phyloP scores from a whole-genome alignment of 345 rosid genomes.

The Acer saccharum region DNA sequence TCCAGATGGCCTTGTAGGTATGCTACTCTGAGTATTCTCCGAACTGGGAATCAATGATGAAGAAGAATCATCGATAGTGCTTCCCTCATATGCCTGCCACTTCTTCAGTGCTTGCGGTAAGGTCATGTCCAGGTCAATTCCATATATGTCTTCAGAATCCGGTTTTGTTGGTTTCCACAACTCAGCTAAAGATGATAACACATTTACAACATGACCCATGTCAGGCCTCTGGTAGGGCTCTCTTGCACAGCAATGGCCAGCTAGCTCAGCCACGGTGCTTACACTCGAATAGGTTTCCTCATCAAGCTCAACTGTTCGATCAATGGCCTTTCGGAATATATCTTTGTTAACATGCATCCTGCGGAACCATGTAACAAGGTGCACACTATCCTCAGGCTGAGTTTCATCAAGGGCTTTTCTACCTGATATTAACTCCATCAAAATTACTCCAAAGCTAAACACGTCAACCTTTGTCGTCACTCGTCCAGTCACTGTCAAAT shows the following conservation, averaged over 20 bases:
- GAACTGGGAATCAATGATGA: conserved; percentile 22
- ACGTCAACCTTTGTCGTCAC: conserved; percentile 45
- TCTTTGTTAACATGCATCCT: conserved; percentile 31
- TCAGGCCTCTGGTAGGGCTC: conserved; percentile 44
- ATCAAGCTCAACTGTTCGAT: conserved; percentile 28
- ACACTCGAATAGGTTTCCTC: conserved; percentile 39
- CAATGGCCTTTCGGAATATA: conserved; percentile 32
- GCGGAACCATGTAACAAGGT: conserved; percentile 43
- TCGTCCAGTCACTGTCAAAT: conserved; percentile 25
- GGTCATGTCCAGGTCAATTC: conserved; percentile 42
- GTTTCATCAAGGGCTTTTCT: conserved; percentile 45
- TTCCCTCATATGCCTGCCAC: conserved; percentile 43
- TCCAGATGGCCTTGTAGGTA: conserved; percentile 41
- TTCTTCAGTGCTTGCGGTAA: conserved; percentile 31
- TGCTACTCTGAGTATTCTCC: conserved; percentile 45
- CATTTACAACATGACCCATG: conserved; percentile 48
- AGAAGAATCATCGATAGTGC: conserved; percentile 9
- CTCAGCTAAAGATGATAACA: conserved; percentile 38
- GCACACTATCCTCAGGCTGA: conserved; percentile 41
- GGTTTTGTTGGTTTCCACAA: conserved; percentile 40
- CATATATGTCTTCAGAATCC: conserved; percentile 36
- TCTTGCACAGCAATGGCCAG: conserved; percentile 33
- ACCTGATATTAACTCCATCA: conserved; percentile 46
- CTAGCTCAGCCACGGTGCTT: conserved; percentile 40
- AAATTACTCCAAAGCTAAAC: conserved; percentile 46